Conservation (phyloP, 2,329 filamentous ascomycete genomes). For the Epichloe bromicola region DNA sequence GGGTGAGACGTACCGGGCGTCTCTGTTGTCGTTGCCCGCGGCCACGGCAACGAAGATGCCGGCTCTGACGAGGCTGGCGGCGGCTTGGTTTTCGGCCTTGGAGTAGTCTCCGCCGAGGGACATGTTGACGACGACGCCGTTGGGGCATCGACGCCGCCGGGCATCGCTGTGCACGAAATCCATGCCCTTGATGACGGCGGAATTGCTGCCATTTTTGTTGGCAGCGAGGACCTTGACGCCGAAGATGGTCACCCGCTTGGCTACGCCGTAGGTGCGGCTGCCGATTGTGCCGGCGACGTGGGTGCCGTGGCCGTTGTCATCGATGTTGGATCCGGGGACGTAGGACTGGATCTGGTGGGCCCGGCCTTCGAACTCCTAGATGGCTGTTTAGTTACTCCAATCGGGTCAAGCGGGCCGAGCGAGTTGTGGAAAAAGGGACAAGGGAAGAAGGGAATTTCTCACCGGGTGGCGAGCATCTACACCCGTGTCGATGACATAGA, state of each 20-base stretch:
- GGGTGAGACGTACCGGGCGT: slow-evolving; percentile 27
- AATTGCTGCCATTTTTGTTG: slow-evolving; percentile 15
- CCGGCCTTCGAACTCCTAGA: slow-evolving; percentile 26
- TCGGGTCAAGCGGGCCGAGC: not conserved
- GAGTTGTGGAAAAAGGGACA: not conserved
- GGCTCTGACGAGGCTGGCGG: slow-evolving; percentile 23
- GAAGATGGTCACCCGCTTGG: slow-evolving; percentile 23
- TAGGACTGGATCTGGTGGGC: slow-evolving; percentile 23
- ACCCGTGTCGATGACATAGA: slow-evolving; percentile 31
- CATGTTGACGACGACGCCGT: slow-evolving; percentile 36
- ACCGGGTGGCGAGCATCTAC: slow-evolving; percentile 20
- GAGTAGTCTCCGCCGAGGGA: slow-evolving; percentile 32
- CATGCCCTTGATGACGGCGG: slow-evolving; percentile 24
- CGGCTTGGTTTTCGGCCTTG: slow-evolving; percentile 31
- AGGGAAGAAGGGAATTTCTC: slow-evolving; percentile 9
- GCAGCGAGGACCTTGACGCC: slow-evolving; percentile 27
- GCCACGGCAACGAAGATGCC: slow-evolving; percentile 38
- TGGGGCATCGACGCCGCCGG: slow-evolving; percentile 20
- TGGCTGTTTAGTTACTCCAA: not conserved
- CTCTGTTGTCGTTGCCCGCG: slow-evolving; percentile 32
- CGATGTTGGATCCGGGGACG: slow-evolving; percentile 15
- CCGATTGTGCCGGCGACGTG: slow-evolving; percentile 23
- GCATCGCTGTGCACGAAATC: slow-evolving; percentile 24
- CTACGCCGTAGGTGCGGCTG: slow-evolving; percentile 24
- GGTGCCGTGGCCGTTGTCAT: slow-evolving; percentile 17